A percentile compares a stretch with the other conserved stretches of the same genome.
Conservation (phyloP, 108 stramenopile genomes). For the Nitzschia sp. region DNA sequence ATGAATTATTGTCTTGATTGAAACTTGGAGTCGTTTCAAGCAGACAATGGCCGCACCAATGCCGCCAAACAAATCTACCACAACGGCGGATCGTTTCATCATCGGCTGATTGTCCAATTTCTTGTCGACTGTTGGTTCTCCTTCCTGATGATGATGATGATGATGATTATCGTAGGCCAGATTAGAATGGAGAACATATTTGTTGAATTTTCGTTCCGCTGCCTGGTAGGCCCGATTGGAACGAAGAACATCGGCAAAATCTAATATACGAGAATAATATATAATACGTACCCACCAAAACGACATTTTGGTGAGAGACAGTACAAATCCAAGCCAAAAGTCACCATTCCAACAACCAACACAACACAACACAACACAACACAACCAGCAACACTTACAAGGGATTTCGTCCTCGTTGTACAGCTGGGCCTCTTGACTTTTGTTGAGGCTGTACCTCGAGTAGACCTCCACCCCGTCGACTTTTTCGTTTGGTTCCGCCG, state of each 20-base stretch:
- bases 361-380: not conserved
- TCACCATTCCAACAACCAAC: not conserved
- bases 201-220: not conserved
- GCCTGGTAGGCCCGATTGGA: not conserved
- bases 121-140: not conserved
- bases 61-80: slow-evolving; percentile 42
- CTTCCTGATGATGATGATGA: not conserved
- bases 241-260: not conserved
- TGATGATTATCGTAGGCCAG: no score
- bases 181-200: not conserved
- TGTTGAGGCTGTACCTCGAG: not conserved
- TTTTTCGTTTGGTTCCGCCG: no score
- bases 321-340: not conserved
- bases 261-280: not conserved
- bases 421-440: not conserved
- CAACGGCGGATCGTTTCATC: slow-evolving; percentile 1
- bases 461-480: not conserved
- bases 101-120: not conserved
- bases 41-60: slow-evolving; percentile 29
- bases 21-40: slow-evolving; percentile 36
- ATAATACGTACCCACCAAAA: not conserved
- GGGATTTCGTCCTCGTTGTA: slow-evolving; percentile 1
- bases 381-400: slow-evolving; percentile 1
- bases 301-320: not conserved
- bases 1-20: slow-evolving; percentile 40